These are phyloP conservation scores for Rhizoclosmatium globosum DNA, from an alignment of 192 early-diverging fungal species.

Conservation along the genomic window DNA sequence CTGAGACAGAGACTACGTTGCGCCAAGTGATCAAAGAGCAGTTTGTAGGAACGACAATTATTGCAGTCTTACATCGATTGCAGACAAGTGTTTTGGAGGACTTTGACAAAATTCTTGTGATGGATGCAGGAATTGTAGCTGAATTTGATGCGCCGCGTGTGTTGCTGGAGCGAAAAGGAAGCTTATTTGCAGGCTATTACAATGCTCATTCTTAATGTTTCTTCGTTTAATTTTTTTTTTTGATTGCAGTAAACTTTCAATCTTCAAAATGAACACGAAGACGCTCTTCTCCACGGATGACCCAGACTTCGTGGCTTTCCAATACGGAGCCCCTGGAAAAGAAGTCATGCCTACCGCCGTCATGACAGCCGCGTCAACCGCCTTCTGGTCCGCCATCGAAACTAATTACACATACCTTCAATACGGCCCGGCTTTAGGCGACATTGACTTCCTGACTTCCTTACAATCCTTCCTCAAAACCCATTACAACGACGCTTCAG, in stretches of 20 bases:
- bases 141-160: constrained; percentile 60
- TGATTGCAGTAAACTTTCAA: too few species aligned
- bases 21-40: constrained; percentile 56
- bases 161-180: too few species aligned
- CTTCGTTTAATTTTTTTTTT: too few species aligned
- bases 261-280: constrained; percentile 9
- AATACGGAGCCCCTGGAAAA: constrained; percentile 51
- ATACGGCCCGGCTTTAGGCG: constrained; percentile 44
- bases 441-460: constrained; percentile 27
- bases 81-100: constrained; percentile 48
- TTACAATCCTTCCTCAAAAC: constrained; percentile 46
- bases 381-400: not conserved
- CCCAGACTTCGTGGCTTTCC: constrained; percentile 39
- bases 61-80: constrained; percentile 45
- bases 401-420: constrained; percentile 42
- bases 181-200: too few species aligned
- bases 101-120: constrained; percentile 57
- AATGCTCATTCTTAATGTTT: too few species aligned
- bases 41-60: constrained; percentile 65
- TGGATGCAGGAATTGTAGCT: constrained; percentile 51
- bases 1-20: constrained; percentile 75
- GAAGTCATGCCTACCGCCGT: constrained; percentile 40
- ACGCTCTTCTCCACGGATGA: constrained; percentile 32
- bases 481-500: constrained; percentile 34
- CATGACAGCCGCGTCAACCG: constrained; percentile 15